phyloP scores from a whole-genome alignment of 139 green algal species.

The Chlorella sp. region DNA sequence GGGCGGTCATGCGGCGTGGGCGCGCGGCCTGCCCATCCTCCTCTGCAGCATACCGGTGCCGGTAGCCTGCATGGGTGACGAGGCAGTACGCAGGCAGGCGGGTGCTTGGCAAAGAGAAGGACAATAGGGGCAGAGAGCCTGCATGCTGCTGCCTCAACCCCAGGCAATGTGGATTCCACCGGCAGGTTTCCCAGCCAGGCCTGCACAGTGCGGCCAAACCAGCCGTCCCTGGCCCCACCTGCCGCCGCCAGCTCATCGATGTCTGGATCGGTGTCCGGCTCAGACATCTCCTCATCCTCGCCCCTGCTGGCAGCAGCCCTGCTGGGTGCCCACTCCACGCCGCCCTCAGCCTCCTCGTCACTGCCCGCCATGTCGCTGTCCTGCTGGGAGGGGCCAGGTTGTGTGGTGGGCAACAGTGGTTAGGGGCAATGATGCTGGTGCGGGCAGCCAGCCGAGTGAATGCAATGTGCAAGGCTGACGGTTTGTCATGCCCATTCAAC shows the following conservation, averaged over 20 bases:
- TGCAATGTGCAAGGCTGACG: no score
- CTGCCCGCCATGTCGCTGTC: background rate
- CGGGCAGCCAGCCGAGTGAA: no score
- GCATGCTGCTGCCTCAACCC: background rate
- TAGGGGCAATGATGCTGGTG: no score
- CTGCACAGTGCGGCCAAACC: no score
- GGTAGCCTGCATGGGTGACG: background rate
- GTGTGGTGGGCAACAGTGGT: no score
- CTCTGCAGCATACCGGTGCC: background rate
- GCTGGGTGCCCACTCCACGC: conserved; percentile 14
- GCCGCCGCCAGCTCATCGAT: conserved; percentile 27
- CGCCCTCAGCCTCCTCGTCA: conserved; percentile 8
- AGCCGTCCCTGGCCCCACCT: conserved; percentile 5
- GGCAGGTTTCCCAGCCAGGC: no score
- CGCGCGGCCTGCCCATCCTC: background rate
- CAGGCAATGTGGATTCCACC: no score
- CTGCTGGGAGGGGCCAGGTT: no score
- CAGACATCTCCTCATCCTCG: conserved; percentile 23
- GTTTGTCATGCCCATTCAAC: no score
- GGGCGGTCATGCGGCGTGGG: conserved; percentile 7
- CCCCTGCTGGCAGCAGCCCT: background rate
- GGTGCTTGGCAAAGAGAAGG: background rate
- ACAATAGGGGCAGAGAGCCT: background rate
- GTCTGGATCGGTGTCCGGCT: background rate
- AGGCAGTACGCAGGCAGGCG: background rate